phyloP scores from a whole-genome alignment of 768 basidiomycete genomes.

The Suillus variegatus region DNA sequence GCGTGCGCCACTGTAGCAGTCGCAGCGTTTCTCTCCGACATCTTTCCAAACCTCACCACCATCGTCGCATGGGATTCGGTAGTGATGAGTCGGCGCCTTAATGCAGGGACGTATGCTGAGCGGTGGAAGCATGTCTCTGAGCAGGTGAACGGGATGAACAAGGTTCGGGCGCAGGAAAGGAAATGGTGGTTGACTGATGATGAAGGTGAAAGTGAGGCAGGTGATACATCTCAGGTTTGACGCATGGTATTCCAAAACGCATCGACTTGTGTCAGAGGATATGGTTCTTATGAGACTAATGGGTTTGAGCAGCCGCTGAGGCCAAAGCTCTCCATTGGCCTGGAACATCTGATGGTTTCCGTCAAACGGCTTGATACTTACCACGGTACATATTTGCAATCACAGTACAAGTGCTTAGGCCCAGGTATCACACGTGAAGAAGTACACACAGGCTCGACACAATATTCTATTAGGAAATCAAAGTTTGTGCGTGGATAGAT shows the following conservation, averaged over 20 bases:
- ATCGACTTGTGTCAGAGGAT: background rate
- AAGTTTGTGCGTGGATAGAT: background rate
- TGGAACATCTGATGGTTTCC: background rate
- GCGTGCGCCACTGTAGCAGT: background rate
- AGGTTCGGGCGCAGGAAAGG: conserved; percentile 9
- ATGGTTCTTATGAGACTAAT: background rate
- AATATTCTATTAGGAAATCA: background rate
- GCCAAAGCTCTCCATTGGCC: background rate
- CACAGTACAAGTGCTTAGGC: background rate
- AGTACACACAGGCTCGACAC: background rate
- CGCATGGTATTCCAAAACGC: background rate
- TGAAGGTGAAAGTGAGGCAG: background rate
- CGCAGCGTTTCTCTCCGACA: conserved; percentile 10
- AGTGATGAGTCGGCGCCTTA: background rate
- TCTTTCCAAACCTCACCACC: conserved; percentile 5
- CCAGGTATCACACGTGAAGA: background rate
- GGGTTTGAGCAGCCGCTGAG: background rate
- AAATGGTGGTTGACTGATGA: conserved; percentile 3
- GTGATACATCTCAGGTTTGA: background rate
- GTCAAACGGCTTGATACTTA: background rate
- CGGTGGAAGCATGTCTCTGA: conserved; percentile 7
- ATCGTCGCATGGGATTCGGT: conserved; percentile 3
- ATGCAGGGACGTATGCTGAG: conserved; percentile 2
- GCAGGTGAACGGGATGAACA: conserved; percentile 3
- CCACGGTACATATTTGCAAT: background rate